phyloP scores from a whole-genome alignment of 1,284 basidiomycete species.

The Moesziomyces sp. region DNA sequence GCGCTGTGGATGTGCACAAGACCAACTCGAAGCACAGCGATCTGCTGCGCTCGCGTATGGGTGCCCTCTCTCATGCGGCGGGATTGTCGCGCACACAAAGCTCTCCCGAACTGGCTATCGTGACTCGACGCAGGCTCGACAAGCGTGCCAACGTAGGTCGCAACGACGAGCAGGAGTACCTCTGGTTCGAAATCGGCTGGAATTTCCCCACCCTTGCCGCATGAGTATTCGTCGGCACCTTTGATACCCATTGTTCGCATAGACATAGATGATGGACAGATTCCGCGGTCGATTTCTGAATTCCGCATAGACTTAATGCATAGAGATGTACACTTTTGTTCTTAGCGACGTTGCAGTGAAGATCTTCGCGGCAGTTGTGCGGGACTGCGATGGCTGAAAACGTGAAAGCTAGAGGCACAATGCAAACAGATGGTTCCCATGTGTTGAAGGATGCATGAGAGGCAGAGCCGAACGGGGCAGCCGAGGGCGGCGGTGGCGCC shows the following conservation, averaged over 20 bases:
- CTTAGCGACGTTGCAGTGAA: too few relatives aligned
- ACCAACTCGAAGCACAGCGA: slow-evolving; percentile 16
- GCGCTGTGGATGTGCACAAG: background rate
- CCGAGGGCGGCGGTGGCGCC: too few relatives aligned
- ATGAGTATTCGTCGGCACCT: background rate
- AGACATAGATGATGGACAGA: background rate
- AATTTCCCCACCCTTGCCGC: background rate
- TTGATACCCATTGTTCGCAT: slow-evolving; percentile 2
- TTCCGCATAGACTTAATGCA: background rate
- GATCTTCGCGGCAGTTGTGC: too few relatives aligned
- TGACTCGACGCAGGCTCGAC: slow-evolving; percentile 27
- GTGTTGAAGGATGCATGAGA: too few relatives aligned
- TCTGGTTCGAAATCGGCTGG: slow-evolving; percentile 51
- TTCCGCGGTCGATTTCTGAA: too few relatives aligned
- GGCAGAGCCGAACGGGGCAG: too few relatives aligned
- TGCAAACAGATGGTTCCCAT: too few relatives aligned
- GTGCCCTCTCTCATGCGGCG: slow-evolving; percentile 6
- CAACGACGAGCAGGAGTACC: slow-evolving; percentile 47
- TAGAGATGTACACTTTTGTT: too few relatives aligned
- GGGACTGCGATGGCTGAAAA: too few relatives aligned
- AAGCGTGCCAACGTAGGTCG: slow-evolving; percentile 34
- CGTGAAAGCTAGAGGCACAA: too few relatives aligned
- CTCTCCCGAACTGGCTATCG: slow-evolving; percentile 17
- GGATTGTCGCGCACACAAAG: background rate
- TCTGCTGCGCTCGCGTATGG: slow-evolving; percentile 31